Evolutionary conservation across 1,139 yeast species (phyloP), one percentile per base, ranked within the genome.

Genomic region (Geotrichum candidum): DNA sequence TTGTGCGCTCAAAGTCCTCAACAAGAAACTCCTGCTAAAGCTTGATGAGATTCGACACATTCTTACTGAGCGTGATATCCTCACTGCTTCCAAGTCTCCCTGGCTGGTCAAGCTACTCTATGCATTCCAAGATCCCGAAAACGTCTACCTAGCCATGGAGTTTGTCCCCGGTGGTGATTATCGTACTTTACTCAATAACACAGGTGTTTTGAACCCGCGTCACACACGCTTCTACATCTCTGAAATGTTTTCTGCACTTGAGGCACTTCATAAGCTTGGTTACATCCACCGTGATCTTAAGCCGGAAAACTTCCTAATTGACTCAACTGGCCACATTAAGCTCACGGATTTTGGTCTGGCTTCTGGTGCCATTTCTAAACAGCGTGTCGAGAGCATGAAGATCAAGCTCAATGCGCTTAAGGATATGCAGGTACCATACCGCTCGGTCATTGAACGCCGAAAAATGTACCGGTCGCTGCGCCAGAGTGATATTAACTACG

Each of bases 131-230:
- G 98, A 94, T 74, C 78, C 87, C 0, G 94, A 88, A 65, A 89
- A 89, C 73, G 90, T 95, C 51, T 95, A 90, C 69, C 80, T 95
- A 70, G 99, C 99, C 1, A 95, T 95, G 99, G 99, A 95, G 74
- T 95, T 90, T 75, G 99, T 95, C 10, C 97, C 99, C 3, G 99
- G 99, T 64, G 99, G 99, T 58, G 99, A 95, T 74, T 95, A 90
- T 78, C 86, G 99, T 72, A 95, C 99, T 1, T 78, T 95, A 66
- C 82, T 95, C 67, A 92, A 91, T 75, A 94, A 92, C 72, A 92
- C 98, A 5, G 96, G 96, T 46, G 89, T 89, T 63, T 79, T 95
- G 68, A 90, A 90, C 64, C 96, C 98, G 5, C 91, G 96, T 6
- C 99, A 95, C 73, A 96, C 99, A 1, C 82, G 98, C 64, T 95